Base-by-base conservation (phyloP, 148 eudicot genomes). In the Dysphania ambrosioides region DNA sequence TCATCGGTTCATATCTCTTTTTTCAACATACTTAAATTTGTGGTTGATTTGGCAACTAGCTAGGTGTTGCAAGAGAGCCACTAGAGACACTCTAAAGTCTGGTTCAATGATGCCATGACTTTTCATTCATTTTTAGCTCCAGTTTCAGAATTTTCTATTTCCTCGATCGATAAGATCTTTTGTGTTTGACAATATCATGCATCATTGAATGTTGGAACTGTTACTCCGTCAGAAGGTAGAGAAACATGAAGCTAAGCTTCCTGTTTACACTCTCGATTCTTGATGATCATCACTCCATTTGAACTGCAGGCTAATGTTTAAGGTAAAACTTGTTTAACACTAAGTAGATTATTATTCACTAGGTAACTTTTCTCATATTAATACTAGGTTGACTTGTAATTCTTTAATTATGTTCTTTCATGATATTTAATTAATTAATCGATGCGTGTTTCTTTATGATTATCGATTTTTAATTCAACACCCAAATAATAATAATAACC, bases 61-160 rank as follows among this genome's bases (percentile, higher is more conserved):
- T 4, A 34, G 42, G 35, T 65, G 24, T 65, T 65, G 5, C 35
- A 65, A 21, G 44, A 32, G 65, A 34, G 6, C 40, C 41, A 63
- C 32, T 34, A 31, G 23, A 63, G 40, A 61, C 66, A 61, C 62
- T 23, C 66, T 36, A 61, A 34, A 61, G 36, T 61, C 66, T 61
- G 36, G 66, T 61, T 32, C 32, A 34, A n/a, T 75, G 71, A 75
- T 79, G 57, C 71, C 70, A 40, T 79, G 57, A 29, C 23, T 72
- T 18, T 40, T 15, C 36, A 40, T 38, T 38, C 66, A 51, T 47
- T 68, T 53, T 53, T 53, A 23, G 19, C 67, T 6, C 10, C 42
- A 21, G 38, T 36, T 23, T 36, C 30, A 36, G 51, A 3, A 18
- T 53, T 70, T 51, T 8, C 6, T 19, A 1, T 10, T 56, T 21